Percentiles rank a stretch among this genome's conserved stretches.
phyloP scores from a whole-genome alignment of 257 asterid genomes.

The Asclepias syriaca region DNA sequence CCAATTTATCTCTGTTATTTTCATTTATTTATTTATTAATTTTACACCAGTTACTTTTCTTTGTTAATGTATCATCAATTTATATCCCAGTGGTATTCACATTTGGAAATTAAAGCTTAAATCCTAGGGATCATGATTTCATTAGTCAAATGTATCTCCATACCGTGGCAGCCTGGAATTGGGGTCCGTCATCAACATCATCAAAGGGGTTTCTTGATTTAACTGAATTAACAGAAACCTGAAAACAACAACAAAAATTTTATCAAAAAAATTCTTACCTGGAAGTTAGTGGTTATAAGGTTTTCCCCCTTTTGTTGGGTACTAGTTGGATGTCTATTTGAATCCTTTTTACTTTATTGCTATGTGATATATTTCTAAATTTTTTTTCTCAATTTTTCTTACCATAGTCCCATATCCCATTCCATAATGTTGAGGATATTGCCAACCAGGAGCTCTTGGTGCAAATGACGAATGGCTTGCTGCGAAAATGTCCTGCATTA shows the following conservation, averaged over 20 bases:
- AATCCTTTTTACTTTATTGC: not conserved
- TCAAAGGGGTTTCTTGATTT: conserved; percentile 72
- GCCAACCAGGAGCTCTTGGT: conserved; percentile 52
- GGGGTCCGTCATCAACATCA: conserved; percentile 40
- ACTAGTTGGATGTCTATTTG: not conserved
- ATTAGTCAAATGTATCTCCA: conserved; percentile 15
- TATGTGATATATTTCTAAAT: not conserved
- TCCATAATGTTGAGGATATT: conserved; percentile 38
- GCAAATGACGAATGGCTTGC: conserved; percentile 33
- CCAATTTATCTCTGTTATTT: not conserved
- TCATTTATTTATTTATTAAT: no score
- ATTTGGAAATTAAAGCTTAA: not conserved
- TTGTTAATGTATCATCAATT: no score
- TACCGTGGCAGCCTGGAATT: conserved; percentile 49
- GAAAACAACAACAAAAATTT: not conserved
- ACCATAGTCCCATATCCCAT: conserved; percentile 57
- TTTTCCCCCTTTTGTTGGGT: not conserved
- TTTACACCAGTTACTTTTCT: not conserved
- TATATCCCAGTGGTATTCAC: not conserved
- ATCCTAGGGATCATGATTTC: not conserved
- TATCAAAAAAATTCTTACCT: not conserved
- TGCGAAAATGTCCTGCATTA: conserved; percentile 58
- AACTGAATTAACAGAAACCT: conserved; percentile 20
- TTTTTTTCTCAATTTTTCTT: not conserved
- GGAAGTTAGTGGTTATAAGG: not conserved